Percentiles rank a stretch among this genome's conserved stretches.
Evolutionary conservation across 2,329 filamentous ascomycete species (phyloP).

Genomic region (Penicillium sp.): DNA sequence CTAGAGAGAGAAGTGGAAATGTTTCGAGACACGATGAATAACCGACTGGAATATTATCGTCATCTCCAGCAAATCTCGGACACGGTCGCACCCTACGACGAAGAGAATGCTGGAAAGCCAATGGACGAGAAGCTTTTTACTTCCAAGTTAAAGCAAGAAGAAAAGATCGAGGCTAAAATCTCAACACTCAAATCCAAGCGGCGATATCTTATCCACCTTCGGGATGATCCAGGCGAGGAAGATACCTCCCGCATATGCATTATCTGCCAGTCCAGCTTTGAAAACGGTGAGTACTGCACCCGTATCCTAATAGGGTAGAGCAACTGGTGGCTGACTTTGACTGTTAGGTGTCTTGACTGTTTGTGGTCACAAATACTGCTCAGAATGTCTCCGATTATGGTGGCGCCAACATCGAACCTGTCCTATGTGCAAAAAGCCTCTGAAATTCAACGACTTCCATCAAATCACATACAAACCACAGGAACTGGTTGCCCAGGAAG

Average conservation of each 20-base stretch:
- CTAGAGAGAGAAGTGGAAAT: constrained; percentile 72
- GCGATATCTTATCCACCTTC: constrained; percentile 71
- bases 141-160: constrained; percentile 54
- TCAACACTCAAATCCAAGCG: constrained; percentile 72
- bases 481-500: constrained; percentile 71
- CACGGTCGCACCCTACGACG: constrained; percentile 76
- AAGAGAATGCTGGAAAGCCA: constrained; percentile 61
- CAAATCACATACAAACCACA: constrained; percentile 83
- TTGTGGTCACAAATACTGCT: constrained; percentile 92
- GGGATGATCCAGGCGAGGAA: constrained; percentile 66
- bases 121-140: constrained; percentile 59
- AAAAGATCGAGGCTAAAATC: constrained; percentile 63
- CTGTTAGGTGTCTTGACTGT: constrained; percentile 63
- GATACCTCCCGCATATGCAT: constrained; percentile 73
- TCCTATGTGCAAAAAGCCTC: constrained; percentile 77
- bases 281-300: constrained; percentile 69
- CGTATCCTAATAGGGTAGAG: neutral
- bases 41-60: constrained; percentile 84
- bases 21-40: constrained; percentile 81
- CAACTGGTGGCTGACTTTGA: constrained; percentile 14
- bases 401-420: constrained; percentile 76
- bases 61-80: constrained; percentile 93
- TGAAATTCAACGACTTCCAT: constrained; percentile 74
- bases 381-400: constrained; percentile 83
- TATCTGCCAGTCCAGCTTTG: constrained; percentile 81